Evolutionary conservation across 306 rosid species (phyloP), one percentile per base, ranked within the genome.

Genomic region (Hippophae gyantsensis): DNA sequence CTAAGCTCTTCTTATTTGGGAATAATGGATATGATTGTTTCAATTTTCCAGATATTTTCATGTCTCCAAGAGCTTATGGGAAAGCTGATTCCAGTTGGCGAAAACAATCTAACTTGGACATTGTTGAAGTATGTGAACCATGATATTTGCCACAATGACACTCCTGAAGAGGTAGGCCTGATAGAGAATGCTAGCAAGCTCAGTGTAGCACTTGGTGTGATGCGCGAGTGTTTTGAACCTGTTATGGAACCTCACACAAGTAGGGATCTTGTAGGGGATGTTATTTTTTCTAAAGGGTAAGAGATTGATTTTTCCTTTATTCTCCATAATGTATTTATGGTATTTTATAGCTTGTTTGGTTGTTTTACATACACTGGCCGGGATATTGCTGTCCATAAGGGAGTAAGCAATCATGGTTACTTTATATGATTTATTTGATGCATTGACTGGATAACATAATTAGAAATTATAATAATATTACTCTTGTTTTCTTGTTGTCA

Each of bases 211-310:
- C 84, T 92, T 61, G 75, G 68, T 7, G 72, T 92, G 78, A 80
- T 92, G 83, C 96, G 83, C 50, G 96, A 92, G 69, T 88, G 96
- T 70, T 92, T 92, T 56, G 82, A 83, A 77, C 95, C 95, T n/a
- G 71, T 85, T 26, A 72, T 75, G 81, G 96, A 92, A 45, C 61
- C 84, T 61, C 58, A 41, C 41, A 74, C 95, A 4, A 13, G 56
- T 12, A 73, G 78, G 68, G 93, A 92, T 85, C 76, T 92, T 9
- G 58, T 75, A 52, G 96, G 85, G 56, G 89, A 92, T 59, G 73
- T 82, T 63, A 55, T 92, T 57, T 88, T 87, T 70, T 76, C 80
- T 71, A 67, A 78, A 81, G 40, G 89, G 98, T 85, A 10, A 72
- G 87, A 76, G 52, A 38, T 41, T 73, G 61, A 2, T 59, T 54